Conservation (phyloP, 108 stramenopile species). For the Parmales sp. region DNA sequence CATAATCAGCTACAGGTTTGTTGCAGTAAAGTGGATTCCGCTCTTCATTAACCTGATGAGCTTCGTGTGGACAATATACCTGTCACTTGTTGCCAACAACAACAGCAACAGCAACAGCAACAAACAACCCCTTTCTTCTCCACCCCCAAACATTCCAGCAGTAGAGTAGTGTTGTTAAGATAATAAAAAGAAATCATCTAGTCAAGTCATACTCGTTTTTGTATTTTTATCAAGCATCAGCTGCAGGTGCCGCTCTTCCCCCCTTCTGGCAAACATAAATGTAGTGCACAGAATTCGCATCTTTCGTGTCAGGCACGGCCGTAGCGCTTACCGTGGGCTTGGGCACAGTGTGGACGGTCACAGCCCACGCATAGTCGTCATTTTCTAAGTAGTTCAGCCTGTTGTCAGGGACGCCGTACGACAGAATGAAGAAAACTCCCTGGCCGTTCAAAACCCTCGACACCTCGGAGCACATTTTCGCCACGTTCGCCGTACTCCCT, state of each 20-base stretch:
- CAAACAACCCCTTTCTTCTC: too few relatives aligned
- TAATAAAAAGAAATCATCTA: too few relatives aligned
- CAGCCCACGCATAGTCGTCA: conserved; percentile 55
- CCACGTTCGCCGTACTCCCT: conserved; percentile 52
- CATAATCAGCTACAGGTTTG: conserved; percentile 53
- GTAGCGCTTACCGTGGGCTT: conserved; percentile 55
- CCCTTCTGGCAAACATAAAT: conserved; percentile 59
- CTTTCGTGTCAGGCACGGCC: conserved; percentile 45
- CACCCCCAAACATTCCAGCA: too few relatives aligned
- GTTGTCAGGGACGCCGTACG: conserved; percentile 58
- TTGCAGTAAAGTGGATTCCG: conserved; percentile 62
- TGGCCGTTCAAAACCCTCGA: conserved; percentile 48
- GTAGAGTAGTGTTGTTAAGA: too few relatives aligned
- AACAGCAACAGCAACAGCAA: too few relatives aligned
- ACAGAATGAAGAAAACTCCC: conserved; percentile 49
- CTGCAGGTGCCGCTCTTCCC: conserved; percentile 27
- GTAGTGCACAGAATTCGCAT: conserved; percentile 53
- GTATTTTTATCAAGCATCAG: too few relatives aligned
- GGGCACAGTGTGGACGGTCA: conserved; percentile 49
- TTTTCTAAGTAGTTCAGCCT: conserved; percentile 53
- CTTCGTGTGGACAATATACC: conserved; percentile 77
- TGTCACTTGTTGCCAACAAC: conserved; percentile 56
- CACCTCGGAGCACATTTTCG: conserved; percentile 56
- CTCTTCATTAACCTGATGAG: conserved; percentile 64
- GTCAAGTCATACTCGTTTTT: too few relatives aligned